phyloP scores from a whole-genome alignment of 192 early-diverging fungal genomes.

The Backusella parvicylindrica region DNA sequence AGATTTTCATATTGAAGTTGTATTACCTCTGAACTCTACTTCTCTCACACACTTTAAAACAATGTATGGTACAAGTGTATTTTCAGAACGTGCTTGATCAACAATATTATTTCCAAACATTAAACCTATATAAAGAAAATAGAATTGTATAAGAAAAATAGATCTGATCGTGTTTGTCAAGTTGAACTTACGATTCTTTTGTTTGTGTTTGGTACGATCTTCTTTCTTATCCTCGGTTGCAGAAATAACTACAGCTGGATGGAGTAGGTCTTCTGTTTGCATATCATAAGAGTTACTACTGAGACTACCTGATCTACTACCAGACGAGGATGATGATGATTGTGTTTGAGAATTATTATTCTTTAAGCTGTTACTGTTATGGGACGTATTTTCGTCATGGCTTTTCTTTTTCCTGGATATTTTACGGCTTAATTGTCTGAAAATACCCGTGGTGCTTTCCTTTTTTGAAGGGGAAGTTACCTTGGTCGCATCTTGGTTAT shows the following conservation, averaged over 20 bases:
- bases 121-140: neutral
- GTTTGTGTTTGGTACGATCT: neutral
- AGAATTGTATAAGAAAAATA: neutral
- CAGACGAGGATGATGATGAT: neutral
- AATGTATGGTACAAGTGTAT: conserved; percentile 56
- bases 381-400: neutral
- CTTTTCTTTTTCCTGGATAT: neutral
- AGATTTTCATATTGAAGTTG: neutral
- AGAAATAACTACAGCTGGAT: neutral
- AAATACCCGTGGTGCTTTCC: neutral
- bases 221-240: neutral
- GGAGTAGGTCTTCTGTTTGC: neutral
- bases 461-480: neutral
- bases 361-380: neutral
- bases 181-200: neutral
- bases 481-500: neutral
- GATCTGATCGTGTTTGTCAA: neutral
- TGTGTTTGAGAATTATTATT: neutral
- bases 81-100: conserved; percentile 54
- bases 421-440: conserved; percentile 1
- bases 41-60: conserved; percentile 65
- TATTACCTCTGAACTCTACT: conserved; percentile 51
- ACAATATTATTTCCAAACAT: conserved; percentile 67
- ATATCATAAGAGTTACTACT: neutral
- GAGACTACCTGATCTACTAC: neutral